phyloP scores from a whole-genome alignment of 441 rosid species.

The Aquilaria agallochum region DNA sequence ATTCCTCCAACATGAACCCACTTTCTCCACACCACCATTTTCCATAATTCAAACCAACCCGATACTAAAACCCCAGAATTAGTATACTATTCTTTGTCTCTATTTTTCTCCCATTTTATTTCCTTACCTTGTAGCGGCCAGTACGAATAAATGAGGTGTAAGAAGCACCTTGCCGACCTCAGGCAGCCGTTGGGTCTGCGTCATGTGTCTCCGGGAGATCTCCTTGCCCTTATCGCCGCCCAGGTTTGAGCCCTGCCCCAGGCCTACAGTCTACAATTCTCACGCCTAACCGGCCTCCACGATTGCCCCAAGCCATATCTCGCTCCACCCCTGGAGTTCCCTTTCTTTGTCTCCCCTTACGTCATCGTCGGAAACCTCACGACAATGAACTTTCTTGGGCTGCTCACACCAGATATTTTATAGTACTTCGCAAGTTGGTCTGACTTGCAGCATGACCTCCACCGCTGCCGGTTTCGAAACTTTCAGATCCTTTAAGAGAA shows the following conservation, averaged over 20 bases:
- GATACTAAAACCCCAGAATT: neutral
- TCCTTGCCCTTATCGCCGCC: constrained; percentile 49
- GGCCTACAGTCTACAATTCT: constrained; percentile 13
- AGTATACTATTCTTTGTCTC: neutral
- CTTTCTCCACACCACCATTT: neutral
- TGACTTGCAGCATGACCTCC: constrained; percentile 14
- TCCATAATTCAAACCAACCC: neutral
- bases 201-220: constrained; percentile 86
- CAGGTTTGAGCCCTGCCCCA: constrained; percentile 36
- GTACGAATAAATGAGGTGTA: constrained; percentile 61
- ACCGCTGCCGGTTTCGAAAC: constrained; percentile 19
- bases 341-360: constrained; percentile 86
- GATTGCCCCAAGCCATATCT: constrained; percentile 25
- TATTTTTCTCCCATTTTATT: constrained; percentile 13
- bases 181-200: constrained; percentile 84
- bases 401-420: constrained; percentile 30
- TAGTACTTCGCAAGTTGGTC: constrained; percentile 65
- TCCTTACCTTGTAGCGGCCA: constrained; percentile 8
- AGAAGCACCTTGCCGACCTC: constrained; percentile 56
- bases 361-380: constrained; percentile 58
- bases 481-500: constrained; percentile 19
- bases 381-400: constrained; percentile 14
- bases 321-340: constrained; percentile 46
- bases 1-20: neutral
- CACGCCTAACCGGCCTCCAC: constrained; percentile 11